Conservation (phyloP, 2,329 filamentous ascomycete genomes). For the Verruconis gallopava region DNA sequence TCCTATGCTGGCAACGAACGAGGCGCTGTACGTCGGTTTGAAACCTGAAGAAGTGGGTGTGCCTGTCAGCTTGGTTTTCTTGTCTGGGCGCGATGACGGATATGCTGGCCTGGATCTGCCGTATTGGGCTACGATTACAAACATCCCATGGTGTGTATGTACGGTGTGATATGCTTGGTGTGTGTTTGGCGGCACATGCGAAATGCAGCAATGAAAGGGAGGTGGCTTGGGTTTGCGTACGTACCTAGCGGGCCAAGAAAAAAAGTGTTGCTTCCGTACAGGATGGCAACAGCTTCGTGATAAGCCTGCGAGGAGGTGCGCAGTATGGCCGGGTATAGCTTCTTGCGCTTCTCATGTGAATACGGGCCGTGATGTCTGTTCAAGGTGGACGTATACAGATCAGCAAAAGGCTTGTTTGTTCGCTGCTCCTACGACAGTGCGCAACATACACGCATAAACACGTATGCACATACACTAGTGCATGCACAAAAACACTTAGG, state of each 20-base stretch:
- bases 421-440: too few relatives aligned
- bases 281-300: slow-evolving; percentile 7
- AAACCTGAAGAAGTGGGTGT: slow-evolving; percentile 4
- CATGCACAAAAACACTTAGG: too few relatives aligned
- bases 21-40: slow-evolving; percentile 9
- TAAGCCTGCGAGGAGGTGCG: slow-evolving; percentile 4
- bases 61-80: too few relatives aligned
- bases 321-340: slow-evolving; percentile 7
- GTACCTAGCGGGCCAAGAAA: slow-evolving; percentile 5
- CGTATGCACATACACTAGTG: too few relatives aligned
- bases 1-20: slow-evolving; percentile 9
- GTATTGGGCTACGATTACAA: background rate
- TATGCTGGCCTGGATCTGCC: too few relatives aligned
- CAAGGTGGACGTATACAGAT: too few relatives aligned
- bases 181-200: background rate
- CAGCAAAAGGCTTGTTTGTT: too few relatives aligned
- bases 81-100: background rate
- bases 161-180: too few relatives aligned
- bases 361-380: slow-evolving; percentile 10
- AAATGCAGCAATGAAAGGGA: background rate
- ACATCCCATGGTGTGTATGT: background rate
- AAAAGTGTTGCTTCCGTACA: slow-evolving; percentile 10
- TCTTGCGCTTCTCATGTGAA: slow-evolving; percentile 7
- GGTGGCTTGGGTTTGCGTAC: background rate
- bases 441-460: too few relatives aligned